Conservation (phyloP, 2,329 filamentous ascomycete genomes). For the Chaetomium sp. region DNA sequence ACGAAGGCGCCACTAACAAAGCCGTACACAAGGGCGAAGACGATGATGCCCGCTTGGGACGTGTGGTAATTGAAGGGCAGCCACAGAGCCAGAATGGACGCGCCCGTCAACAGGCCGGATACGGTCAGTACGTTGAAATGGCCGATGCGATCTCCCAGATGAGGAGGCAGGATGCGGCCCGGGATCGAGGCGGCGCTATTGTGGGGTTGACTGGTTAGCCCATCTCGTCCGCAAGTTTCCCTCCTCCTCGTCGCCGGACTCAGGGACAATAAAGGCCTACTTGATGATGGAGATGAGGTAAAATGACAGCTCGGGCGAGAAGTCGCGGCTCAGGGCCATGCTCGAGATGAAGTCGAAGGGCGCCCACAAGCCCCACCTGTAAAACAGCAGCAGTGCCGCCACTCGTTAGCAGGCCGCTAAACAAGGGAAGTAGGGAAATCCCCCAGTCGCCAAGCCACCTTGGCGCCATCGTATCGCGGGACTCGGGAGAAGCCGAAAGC, state of each 20-base stretch:
- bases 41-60: background rate
- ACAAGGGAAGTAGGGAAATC: background rate
- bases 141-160: background rate
- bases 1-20: conserved; percentile 1
- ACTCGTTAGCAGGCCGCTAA: background rate
- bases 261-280: background rate
- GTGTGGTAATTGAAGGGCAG: background rate
- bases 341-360: conserved; percentile 1
- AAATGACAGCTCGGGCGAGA: background rate
- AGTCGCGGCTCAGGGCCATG: background rate
- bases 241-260: background rate
- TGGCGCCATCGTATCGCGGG: background rate
- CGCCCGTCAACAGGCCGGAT: background rate
- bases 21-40: background rate
- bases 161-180: background rate
- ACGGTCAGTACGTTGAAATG: background rate
- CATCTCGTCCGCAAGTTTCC: background rate
- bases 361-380: conserved; percentile 1
- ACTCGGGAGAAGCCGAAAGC: background rate
- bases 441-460: background rate
- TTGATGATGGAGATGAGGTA: background rate
- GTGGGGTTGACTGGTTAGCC: background rate
- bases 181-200: background rate
- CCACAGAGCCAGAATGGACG: background rate
- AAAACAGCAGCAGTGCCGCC: background rate